A percentile compares a stretch with the other conserved stretches of the same genome.
Conservation (phyloP, 176 grass and related monocot species). For the Zoysia japonica region DNA sequence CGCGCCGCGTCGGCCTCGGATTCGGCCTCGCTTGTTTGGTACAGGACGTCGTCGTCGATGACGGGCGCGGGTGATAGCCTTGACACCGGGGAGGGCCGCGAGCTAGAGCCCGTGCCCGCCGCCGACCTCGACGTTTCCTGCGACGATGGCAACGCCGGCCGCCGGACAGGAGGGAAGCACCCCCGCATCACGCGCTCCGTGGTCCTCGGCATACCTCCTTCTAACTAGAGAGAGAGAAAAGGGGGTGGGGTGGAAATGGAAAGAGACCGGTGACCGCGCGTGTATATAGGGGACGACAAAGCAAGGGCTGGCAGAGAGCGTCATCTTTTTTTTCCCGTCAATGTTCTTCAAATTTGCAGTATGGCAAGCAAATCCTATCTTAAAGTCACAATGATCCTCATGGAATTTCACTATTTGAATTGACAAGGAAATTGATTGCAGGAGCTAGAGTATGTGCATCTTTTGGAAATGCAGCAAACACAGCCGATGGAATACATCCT, state of each 20-base stretch:
- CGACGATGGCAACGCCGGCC: conserved; percentile 24
- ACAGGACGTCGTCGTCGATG: conserved; percentile 54
- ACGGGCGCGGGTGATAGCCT: conserved; percentile 30
- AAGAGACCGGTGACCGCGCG: conserved; percentile 24
- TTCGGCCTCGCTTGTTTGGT: conserved; percentile 35
- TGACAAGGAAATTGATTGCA: too few species aligned
- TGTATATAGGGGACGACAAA: conserved; percentile 23
- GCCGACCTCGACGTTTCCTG: conserved; percentile 21
- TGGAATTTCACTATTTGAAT: too few species aligned
- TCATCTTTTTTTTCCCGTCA: too few species aligned
- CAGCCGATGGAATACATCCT: too few species aligned
- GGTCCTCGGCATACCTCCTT: conserved; percentile 3
- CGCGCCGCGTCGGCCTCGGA: conserved; percentile 34
- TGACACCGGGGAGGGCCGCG: conserved; percentile 37
- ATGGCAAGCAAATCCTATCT: too few species aligned
- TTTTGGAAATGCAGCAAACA: too few species aligned
- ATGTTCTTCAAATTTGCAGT: too few species aligned
- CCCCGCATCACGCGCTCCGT: conserved; percentile 56
- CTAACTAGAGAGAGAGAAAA: background rate
- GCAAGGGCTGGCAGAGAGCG: background rate
- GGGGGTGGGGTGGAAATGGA: background rate
- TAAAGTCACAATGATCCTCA: too few species aligned
- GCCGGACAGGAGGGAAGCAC: conserved; percentile 49
- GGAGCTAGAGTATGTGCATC: too few species aligned
- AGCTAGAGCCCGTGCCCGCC: conserved; percentile 24